Conservation (phyloP, 495 filamentous ascomycete genomes). For the Hypomontagnella submonticulosa region DNA sequence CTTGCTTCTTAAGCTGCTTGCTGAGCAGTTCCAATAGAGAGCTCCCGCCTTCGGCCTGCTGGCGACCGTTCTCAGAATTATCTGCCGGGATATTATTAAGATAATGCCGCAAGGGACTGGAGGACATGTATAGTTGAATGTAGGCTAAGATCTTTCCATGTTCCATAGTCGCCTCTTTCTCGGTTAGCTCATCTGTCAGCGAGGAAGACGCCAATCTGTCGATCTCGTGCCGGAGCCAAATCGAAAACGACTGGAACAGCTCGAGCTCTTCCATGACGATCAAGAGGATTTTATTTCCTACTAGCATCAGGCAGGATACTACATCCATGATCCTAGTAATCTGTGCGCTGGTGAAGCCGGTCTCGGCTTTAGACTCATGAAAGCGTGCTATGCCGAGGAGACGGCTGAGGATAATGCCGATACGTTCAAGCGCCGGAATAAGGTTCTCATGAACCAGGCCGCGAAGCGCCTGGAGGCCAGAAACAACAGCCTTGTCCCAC, state of each 20-base stretch:
- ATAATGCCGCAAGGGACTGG: conserved; percentile 57
- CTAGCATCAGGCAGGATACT: conserved; percentile 77
- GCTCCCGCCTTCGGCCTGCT: conserved; percentile 48
- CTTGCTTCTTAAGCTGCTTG: conserved; percentile 59
- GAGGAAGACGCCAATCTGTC: conserved; percentile 66
- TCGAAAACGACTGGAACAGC: conserved; percentile 80
- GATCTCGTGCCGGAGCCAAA: conserved; percentile 88
- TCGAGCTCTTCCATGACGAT: conserved; percentile 79
- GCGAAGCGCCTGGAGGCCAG: conserved; percentile 80
- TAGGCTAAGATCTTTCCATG: conserved; percentile 64
- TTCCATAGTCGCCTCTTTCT: conserved; percentile 67
- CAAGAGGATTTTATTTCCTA: conserved; percentile 78
- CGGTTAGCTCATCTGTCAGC: conserved; percentile 60
- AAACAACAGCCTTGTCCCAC: conserved; percentile 88
- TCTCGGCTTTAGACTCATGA: conserved; percentile 71
- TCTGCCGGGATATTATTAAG: conserved; percentile 51
- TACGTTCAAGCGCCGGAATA: conserved; percentile 85
- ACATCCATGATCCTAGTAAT: conserved; percentile 70
- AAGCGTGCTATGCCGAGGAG: conserved; percentile 89
- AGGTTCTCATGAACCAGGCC: conserved; percentile 85
- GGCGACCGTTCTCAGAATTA: conserved; percentile 45
- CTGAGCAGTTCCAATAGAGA: conserved; percentile 59
- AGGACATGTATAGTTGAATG: conserved; percentile 61
- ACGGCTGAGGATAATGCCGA: conserved; percentile 81
- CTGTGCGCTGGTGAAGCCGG: conserved; percentile 68